Base-by-base conservation (phyloP, 768 basidiomycete species). In the Dentipellis sp. region DNA sequence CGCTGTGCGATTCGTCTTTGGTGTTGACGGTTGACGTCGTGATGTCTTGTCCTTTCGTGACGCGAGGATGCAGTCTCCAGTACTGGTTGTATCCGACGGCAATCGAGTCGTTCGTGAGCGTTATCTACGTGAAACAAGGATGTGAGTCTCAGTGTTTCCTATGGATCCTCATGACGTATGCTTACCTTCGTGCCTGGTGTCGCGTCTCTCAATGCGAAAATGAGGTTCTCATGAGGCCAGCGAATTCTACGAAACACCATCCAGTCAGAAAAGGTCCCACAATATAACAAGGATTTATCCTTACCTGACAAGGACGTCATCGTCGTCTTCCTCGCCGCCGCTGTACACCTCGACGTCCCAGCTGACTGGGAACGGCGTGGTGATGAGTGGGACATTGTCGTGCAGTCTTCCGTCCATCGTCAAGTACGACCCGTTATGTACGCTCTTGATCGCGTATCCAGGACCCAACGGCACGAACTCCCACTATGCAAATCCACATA, bases 331-430 rank as follows among this genome's bases (percentile, higher is more conserved):
- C 7, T 55, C 59, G 2, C 47, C 34, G 42, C 37, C 55, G 35
- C 51, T 55, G 19, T 60, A 51, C 35, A 61, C 39, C 21, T 62
- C 61, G 53, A 61, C 53, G 36, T 62, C 61, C 61, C 61, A 62
- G 10, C 59, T 58, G 42, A 53, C 55, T 10, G 61, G 61, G 54
- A 60, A 62, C 14, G 56, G 50, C 36, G 60, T 57, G 2, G 59
- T 48, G 1, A 57, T 52, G 45, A 61, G 29, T 12, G 53, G 22
- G 11, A 38, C 53, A 22, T 35, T 10, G 17, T 23, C 53, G 14
- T 29, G 29, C 39, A 45, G n/a, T 23, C 53, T 40, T 14, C 40
- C 40, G 29, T 53, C 53, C 29, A 53, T 23, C 22, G 53, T 19
- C 19, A 40, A 12, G 21, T 22, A 53, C 19, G 42, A 35, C 53